Base-by-base conservation (phyloP, 352 stramenopile genomes). In the Globisporangium megalacanthum region DNA sequence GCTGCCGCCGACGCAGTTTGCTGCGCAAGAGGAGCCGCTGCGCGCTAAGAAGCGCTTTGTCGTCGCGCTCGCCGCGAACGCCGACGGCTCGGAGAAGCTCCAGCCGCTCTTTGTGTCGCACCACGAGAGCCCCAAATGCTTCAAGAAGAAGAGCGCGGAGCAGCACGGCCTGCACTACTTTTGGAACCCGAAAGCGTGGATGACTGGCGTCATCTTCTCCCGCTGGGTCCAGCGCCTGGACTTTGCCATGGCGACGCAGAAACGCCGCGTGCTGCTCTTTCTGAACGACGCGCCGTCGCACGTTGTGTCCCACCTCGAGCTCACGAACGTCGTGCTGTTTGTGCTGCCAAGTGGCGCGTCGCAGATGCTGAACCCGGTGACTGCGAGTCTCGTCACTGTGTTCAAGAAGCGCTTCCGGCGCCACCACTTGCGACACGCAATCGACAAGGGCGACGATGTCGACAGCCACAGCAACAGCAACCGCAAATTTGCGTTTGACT, bases 171-270 rank as follows among this genome's bases (percentile, higher is more conserved):
- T 94, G 33, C 80, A 92, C 62, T 94, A 94, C 71, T 89, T 89
- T 56, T 85, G 65, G 68, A 94, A 94, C 67, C 72, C 72, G 61
- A 90, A 89, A 58, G 80, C 81, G 15, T 90, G 80, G 79, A 84
- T 94, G 75, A 94, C 81, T 6, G 83, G 82, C 10, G 79, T 92
- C 10, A 84, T 92, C 49, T 94, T 94, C 60, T 90, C 82, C 31
- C 78, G 81, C 19, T 94, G 79, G 81, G 68, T 94, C 36, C 79
- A 91, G 62, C 79, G 80, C 11, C 63, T 94, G 9, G 83, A 94
- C 61, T 88, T 88, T 49, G 66, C 79, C 17, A 94, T 94, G 83
- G 70, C 68, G 20, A 80, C 68, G 20, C 77, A 91, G 57, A 88
- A 90, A 56, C 83, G 83, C 44, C 72, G 72, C 54, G 89, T 94